Conservation (phyloP, 768 basidiomycete species). For the Phlegmacium glaucopus region DNA sequence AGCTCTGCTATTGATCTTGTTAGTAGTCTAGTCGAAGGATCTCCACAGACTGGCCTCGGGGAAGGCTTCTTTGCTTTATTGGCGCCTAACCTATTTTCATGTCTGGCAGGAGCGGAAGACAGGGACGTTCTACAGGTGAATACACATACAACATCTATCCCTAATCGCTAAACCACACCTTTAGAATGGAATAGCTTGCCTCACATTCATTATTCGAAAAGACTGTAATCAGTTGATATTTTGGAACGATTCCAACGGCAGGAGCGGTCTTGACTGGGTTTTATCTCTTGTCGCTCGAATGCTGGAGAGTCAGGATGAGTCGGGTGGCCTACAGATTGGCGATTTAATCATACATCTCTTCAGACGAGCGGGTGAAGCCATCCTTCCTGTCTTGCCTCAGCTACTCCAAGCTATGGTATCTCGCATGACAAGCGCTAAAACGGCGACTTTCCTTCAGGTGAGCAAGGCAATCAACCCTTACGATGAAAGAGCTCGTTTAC, state of each 20-base stretch:
- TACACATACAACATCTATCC: neutral
- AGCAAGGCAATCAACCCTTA: neutral
- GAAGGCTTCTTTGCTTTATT: conserved; percentile 76
- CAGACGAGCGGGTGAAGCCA: conserved; percentile 73
- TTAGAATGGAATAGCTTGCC: conserved; percentile 77
- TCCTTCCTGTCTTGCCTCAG: conserved; percentile 84
- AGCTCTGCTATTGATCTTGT: conserved; percentile 82
- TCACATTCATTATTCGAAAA: conserved; percentile 85
- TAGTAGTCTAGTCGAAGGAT: conserved; percentile 66
- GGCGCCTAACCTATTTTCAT: conserved; percentile 72
- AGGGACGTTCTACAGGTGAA: conserved; percentile 77
- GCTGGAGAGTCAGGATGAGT: conserved; percentile 79
- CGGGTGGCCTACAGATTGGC: conserved; percentile 89
- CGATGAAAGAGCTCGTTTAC: neutral
- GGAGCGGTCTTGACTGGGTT: conserved; percentile 72
- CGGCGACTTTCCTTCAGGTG: conserved; percentile 90
- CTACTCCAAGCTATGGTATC: conserved; percentile 80
- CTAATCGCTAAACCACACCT: neutral
- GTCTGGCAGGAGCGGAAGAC: conserved; percentile 71
- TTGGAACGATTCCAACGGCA: conserved; percentile 67
- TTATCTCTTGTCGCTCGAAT: conserved; percentile 75
- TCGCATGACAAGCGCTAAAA: conserved; percentile 81
- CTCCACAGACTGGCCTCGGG: conserved; percentile 62
- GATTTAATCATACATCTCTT: conserved; percentile 94
- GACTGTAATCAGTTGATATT: conserved; percentile 77